Evolutionary conservation across 176 grass and related monocot genomes (phyloP).

Genomic region (Rhynchospora breviuscula): DNA sequence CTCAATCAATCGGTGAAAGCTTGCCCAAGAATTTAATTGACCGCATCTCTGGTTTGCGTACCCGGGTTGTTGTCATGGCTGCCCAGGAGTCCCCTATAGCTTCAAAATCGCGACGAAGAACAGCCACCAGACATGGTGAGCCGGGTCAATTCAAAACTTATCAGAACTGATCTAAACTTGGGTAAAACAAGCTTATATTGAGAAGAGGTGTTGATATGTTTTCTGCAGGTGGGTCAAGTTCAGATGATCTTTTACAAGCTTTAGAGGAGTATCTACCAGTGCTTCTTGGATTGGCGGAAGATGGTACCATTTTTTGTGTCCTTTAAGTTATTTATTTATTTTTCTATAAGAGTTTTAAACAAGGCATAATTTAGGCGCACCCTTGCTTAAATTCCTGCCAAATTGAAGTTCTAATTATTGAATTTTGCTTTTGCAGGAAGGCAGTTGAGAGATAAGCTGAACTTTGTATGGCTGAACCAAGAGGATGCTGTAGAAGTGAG

Average conservation of each 20-base stretch:
- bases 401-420: not conserved
- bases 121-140: conserved; percentile 64
- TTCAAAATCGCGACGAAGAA: conserved; percentile 46
- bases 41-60: conserved; percentile 34
- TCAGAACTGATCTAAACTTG: not conserved
- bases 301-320: conserved; percentile 35
- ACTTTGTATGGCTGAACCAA: conserved; percentile 80
- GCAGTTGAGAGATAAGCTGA: conserved; percentile 55
- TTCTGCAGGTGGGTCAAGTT: conserved; percentile 42
- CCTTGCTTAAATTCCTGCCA: not conserved
- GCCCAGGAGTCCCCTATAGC: conserved; percentile 45
- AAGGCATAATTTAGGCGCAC: not conserved
- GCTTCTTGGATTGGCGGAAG: conserved; percentile 59
- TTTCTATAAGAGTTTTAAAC: not conserved
- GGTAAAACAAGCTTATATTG: not conserved
- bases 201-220: conserved; percentile 9
- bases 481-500: conserved; percentile 82
- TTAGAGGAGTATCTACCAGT: conserved; percentile 69
- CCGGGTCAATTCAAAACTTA: not conserved
- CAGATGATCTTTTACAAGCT: conserved; percentile 54
- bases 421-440: conserved; percentile 31
- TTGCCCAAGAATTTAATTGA: conserved; percentile 40
- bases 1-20: conserved; percentile 35
- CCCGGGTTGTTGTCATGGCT: conserved; percentile 51
- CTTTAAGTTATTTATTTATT: not conserved